Conservation (phyloP, 1,139 yeast genomes). For the Hansenula anomala region DNA sequence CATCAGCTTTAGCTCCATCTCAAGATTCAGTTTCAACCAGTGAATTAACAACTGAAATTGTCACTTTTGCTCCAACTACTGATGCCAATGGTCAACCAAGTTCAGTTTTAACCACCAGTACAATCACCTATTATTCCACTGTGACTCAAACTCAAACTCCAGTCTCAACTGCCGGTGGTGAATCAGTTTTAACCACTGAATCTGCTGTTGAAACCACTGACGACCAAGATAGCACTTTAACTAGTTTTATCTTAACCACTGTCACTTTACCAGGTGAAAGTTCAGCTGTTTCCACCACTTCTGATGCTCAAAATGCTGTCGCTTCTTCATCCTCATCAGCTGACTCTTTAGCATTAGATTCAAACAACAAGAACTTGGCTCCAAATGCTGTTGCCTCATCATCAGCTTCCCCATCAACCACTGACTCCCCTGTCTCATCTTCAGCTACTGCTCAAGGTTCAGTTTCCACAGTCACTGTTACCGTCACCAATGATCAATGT, state of each 20-base stretch:
- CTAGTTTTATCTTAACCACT: constrained; percentile 10
- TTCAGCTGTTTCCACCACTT: constrained; percentile 6
- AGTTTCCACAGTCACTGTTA: constrained; percentile 9
- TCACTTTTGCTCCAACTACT: constrained; percentile 17
- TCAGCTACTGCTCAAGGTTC: constrained; percentile 2
- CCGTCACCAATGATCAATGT: constrained; percentile 11
- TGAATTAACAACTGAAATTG: constrained; percentile 19
- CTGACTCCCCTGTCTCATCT: constrained; percentile 3
- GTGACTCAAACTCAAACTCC: constrained; percentile 14
- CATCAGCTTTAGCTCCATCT: constrained; percentile 18
- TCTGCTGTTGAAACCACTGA: constrained; percentile 1
- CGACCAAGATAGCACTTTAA: constrained; percentile 2
- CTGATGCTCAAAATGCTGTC: background rate
- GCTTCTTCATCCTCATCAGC: background rate
- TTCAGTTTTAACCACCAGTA: constrained; percentile 26
- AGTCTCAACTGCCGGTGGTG: constrained; percentile 21
- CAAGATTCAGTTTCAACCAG: constrained; percentile 5
- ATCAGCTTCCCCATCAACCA: constrained; percentile 1
- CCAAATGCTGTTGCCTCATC: constrained; percentile 4
- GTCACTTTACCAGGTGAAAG: constrained; percentile 8
- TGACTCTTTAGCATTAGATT: background rate
- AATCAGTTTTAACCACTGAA: constrained; percentile 6
- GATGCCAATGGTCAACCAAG: constrained; percentile 26
- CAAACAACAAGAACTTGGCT: background rate
- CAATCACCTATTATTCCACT: constrained; percentile 25